Evolutionary conservation across 2,329 filamentous ascomycete genomes (phyloP), one percentile per base, ranked within the genome.

Genomic region (Aspergillus alliaceus): DNA sequence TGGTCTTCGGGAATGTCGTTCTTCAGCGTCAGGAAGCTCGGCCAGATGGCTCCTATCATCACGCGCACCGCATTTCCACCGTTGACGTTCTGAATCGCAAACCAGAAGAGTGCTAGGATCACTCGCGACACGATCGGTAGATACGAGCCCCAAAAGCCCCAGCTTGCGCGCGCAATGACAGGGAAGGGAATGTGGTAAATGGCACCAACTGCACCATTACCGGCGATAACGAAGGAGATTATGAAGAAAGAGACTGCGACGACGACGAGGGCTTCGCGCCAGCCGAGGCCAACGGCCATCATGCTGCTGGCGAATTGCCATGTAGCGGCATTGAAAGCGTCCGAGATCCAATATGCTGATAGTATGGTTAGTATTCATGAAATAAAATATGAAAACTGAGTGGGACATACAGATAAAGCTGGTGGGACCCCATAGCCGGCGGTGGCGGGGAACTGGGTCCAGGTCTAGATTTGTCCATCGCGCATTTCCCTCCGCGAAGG

Each of bases 81-180:
- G 60, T 86, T 87, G 58, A 85, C 84, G 39, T 83, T 84, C 62
- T 89, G 85, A 47, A 89, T 87, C 0, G 86, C 85, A 53, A 88
- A 84, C 88, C 83, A 85, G 70, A 86, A 84, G 18, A 84, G 68
- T 5, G 82, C 82, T 3, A 85, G 77, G 55, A 85, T 80, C 37
- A 78, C 76, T 11, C 82, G 76, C 0, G 79, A 82, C 7, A 84
- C 64, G 52, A 85, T 82, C 24, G 81, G 77, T 35, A 85, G 73
- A 64, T 83, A 83, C 24, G 79, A 82, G 53, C 82, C 82, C 76
- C 79, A 84, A 71, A 84, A 85, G 0, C 83, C 83, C 76, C 82
- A 86, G 49, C 77, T 79, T 2, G 82, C 80, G 48, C 83, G 79
- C 0, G 80, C 79, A 25, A 84, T 78, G 8, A 85, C 82, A 0